Percentiles rank a stretch among this genome's conserved stretches.
Conservation (phyloP, 2,329 filamentous ascomycete genomes). For the Venturia nashicola region DNA sequence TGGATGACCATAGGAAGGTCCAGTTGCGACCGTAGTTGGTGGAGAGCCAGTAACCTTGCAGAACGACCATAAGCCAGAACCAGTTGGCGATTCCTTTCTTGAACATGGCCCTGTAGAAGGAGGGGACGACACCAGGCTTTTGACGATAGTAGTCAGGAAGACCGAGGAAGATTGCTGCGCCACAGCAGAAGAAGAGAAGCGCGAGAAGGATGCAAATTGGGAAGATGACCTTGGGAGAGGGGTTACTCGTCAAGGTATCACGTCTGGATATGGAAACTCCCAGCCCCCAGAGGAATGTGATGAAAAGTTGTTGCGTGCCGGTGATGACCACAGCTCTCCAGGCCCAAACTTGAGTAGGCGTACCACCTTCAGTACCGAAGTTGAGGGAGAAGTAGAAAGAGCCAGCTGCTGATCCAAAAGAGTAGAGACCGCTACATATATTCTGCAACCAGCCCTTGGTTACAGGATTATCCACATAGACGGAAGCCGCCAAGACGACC, state of each 20-base stretch:
- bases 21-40: slow-evolving; percentile 56
- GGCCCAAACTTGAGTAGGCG: slow-evolving; percentile 51
- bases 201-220: slow-evolving; percentile 38
- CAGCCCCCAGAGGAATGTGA: slow-evolving; percentile 56
- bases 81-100: slow-evolving; percentile 53
- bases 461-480: slow-evolving; percentile 32
- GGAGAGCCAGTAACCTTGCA: slow-evolving; percentile 57
- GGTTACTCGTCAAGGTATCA: not conserved
- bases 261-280: slow-evolving; percentile 39
- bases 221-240: not conserved
- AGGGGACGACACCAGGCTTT: slow-evolving; percentile 49
- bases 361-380: slow-evolving; percentile 51
- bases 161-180: slow-evolving; percentile 43
- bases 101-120: slow-evolving; percentile 50
- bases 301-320: slow-evolving; percentile 54
- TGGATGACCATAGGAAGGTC: slow-evolving; percentile 48
- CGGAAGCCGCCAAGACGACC: slow-evolving; percentile 49
- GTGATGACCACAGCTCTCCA: slow-evolving; percentile 54
- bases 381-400: slow-evolving; percentile 56
- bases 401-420: slow-evolving; percentile 49
- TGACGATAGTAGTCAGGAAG: slow-evolving; percentile 56
- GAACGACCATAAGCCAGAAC: slow-evolving; percentile 51
- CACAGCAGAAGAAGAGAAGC: slow-evolving; percentile 43
- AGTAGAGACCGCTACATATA: slow-evolving; percentile 48
- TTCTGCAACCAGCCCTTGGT: slow-evolving; percentile 45